phyloP scores from a whole-genome alignment of 2,329 filamentous ascomycete species.

The Ophiocordyceps polyrhachis-furcata region DNA sequence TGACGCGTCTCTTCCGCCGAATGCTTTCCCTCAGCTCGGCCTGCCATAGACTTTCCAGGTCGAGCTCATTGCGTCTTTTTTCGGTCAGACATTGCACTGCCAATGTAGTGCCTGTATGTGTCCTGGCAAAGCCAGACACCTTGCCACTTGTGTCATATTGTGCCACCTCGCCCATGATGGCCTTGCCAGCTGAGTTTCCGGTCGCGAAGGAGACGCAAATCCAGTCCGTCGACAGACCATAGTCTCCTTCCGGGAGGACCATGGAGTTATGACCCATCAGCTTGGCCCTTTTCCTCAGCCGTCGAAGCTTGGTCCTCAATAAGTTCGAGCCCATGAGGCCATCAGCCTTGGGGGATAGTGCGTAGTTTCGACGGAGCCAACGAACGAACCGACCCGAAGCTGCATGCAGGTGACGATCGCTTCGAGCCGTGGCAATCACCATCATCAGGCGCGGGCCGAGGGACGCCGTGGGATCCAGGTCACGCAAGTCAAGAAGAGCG shows the following conservation, averaged over 20 bases:
- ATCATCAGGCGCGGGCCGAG: constrained; percentile 80
- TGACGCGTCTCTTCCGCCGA: constrained; percentile 11
- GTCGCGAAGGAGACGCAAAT: constrained; percentile 80
- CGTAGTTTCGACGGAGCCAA: constrained; percentile 59
- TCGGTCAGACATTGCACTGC: constrained; percentile 41
- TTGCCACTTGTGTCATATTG: constrained; percentile 29
- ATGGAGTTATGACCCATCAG: constrained; percentile 55
- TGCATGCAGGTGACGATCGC: constrained; percentile 83
- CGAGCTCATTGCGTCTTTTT: constrained; percentile 29
- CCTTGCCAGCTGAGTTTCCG: constrained; percentile 49
- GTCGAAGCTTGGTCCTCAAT: constrained; percentile 66
- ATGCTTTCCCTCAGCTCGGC: constrained; percentile 19
- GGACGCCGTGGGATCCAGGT: constrained; percentile 69
- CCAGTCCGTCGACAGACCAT: constrained; percentile 87
- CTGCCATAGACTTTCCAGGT: constrained; percentile 33
- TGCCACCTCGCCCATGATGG: constrained; percentile 25
- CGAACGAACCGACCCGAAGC: constrained; percentile 77
- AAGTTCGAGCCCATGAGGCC: constrained; percentile 81
- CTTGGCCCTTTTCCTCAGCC: constrained; percentile 66
- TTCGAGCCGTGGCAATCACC: constrained; percentile 80
- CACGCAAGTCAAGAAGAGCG: constrained; percentile 61
- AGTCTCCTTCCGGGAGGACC: constrained; percentile 47
- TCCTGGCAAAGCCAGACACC: constrained; percentile 59
- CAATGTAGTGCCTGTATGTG: constrained; percentile 28
- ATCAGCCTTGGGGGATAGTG: constrained; percentile 61